Evolutionary conservation across 129 eudicot genomes (phyloP), one percentile per base, ranked within the genome.

Genomic region (Escallonia rubra): DNA sequence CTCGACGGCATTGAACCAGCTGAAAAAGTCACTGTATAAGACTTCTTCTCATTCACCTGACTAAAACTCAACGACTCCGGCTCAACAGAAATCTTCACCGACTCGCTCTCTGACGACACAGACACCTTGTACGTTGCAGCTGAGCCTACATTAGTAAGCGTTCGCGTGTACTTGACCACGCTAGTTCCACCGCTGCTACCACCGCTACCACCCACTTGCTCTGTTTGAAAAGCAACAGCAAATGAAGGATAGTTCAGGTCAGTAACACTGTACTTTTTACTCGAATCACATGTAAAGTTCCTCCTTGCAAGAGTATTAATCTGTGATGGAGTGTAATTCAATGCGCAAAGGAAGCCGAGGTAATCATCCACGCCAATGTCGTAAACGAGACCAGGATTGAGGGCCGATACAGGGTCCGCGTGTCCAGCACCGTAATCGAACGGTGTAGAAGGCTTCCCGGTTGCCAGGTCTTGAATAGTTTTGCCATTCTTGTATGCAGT

Each of bases 351-450:
- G 82, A 94, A 94, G 67, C 80, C 77, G 52, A 87, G 69, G 59
- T 94, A 94, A 55, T 89, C 93, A 3, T 66, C 88, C 3, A 73
- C 83, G 23, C 64, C 63, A 6, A 94, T 47, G 57, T 94, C 99
- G 61, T 94, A 94, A 12, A 94, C 87, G 7, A 94, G 86, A 7
- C 99, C 99, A 2, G 99, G 99, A 47, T 89, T 72, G 7, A 89
- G 88, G 66, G 99, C 99, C 5, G 93, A 64, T 2, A 89, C 90
- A 1, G 99, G 99, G 73, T 89, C 95, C 64, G 87, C 99, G 71
- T 94, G 99, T 43, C 99, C 99, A 4, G 99, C 82, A 10, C 99
- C 99, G 49, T 94, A 90, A 73, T 94, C 97, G 49, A 86, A 89
- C 13, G 99, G 93, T 8, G 97, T 94, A 8, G 99, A 94, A 8